Base-by-base conservation (phyloP, 2,329 filamentous ascomycete genomes). In the Herpotrichia juniperi region DNA sequence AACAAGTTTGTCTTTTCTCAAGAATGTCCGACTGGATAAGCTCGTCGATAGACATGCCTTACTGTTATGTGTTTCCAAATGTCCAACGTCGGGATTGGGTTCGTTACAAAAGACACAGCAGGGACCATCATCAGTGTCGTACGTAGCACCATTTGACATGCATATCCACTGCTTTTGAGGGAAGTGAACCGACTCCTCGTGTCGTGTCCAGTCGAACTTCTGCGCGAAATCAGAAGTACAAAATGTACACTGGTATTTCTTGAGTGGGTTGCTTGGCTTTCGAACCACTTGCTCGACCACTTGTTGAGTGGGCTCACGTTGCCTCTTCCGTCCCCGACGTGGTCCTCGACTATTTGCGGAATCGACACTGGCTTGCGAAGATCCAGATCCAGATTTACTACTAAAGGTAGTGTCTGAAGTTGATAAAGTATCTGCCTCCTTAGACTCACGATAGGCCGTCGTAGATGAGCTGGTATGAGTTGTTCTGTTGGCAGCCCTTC, bases 171-270 rank as follows among this genome's bases (percentile, higher is more conserved):
- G 17, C 85, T 80, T 86, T 85, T 89, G 49, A 81, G 79, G 68
- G 86, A 79, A 5, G 83, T 88, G 53, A 85, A 67, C 67, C 85
- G 86, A 48, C 86, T 72, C 6, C 63, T 89, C 87, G 67, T 89
- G 87, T 48, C 86, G 78, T 54, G 78, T 76, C 79, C 79, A 82
- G 62, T 82, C 79, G 65, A 81, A 81, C 56, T 82, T 82, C 32
- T 79, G 77, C 26, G 75, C 68, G 50, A 82, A 82, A 2, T 78
- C 76, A 47, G 79, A 74, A 8, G 76, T 73, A 53, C 79, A 82
- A 59, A 82, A 82, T 3, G 79, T 82, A 56, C 79, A 82, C 61
- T 82, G 79, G 50, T 76, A 82, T 42, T 79, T 77, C 28, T 60
- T 54, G 8, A 19, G 40, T 2, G 53, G 56, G 25, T 63, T 56